These are phyloP conservation scores for Pseudognaphalium luteoalbum DNA, from an alignment of 129 eudicot species.

Conservation along the genomic window DNA sequence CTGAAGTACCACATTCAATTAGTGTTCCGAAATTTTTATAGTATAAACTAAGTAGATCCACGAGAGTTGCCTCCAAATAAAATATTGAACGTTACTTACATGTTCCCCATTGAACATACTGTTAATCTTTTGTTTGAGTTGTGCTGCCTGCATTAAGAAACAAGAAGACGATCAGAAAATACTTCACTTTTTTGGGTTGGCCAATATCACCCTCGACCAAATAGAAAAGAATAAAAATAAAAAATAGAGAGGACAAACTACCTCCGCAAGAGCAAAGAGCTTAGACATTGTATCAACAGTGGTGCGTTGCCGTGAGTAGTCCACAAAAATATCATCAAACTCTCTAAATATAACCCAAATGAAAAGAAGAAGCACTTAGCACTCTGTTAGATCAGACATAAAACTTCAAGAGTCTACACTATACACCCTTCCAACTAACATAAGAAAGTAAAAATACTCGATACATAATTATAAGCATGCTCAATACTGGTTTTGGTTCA, in stretches of 20 bases:
- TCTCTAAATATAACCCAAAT: conserved; percentile 49
- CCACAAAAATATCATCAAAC: conserved; percentile 74
- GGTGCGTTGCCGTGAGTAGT: conserved; percentile 82
- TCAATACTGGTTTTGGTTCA: background rate
- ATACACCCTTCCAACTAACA: background rate
- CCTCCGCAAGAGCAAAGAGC: conserved; percentile 84
- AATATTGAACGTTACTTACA: conserved; percentile 46
- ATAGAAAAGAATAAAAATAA: background rate
- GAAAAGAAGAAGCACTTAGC: conserved; percentile 10
- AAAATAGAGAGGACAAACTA: conserved; percentile 12
- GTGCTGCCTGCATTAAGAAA: conserved; percentile 62
- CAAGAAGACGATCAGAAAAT: conserved; percentile 12
- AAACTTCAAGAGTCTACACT: background rate
- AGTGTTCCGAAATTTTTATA: background rate
- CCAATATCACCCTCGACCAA: conserved; percentile 2
- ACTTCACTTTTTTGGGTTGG: background rate
- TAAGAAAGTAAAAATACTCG: conserved; percentile 5
- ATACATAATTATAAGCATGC: background rate
- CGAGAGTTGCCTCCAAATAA: background rate
- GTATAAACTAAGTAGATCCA: background rate
- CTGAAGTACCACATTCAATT: conserved; percentile 38
- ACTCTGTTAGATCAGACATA: conserved; percentile 21
- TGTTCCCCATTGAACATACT: conserved; percentile 90
- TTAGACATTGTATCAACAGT: conserved; percentile 65
- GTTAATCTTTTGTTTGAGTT: conserved; percentile 68